Conservation (phyloP, 441 rosid genomes). For the Erodium trifolium region DNA sequence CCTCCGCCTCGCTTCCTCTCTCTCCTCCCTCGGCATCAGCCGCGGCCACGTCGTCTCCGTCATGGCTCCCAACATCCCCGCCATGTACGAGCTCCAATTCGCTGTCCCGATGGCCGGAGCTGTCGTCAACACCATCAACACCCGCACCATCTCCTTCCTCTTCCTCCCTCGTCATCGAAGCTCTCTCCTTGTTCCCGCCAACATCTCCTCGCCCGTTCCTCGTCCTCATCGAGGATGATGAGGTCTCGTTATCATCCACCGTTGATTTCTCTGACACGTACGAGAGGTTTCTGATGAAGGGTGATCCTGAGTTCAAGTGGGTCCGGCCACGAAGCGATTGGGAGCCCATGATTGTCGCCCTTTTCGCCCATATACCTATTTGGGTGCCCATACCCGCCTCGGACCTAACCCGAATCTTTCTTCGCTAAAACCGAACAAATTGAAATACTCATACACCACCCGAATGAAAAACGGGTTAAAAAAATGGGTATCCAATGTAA, state of each 20-base stretch:
- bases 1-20: slow-evolving; percentile 56
- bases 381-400: too few species aligned
- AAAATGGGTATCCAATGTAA: too few species aligned
- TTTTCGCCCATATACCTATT: too few species aligned
- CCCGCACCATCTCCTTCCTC: too few species aligned
- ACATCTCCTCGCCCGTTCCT: slow-evolving; percentile 28
- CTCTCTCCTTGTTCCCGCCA: slow-evolving; percentile 20
- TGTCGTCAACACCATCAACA: too few species aligned
- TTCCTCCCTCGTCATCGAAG: slow-evolving; percentile 31
- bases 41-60: slow-evolving; percentile 54
- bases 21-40: slow-evolving; percentile 35
- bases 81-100: slow-evolving; percentile 77
- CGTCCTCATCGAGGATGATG: slow-evolving; percentile 29
- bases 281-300: slow-evolving; percentile 34
- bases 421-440: too few species aligned
- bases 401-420: too few species aligned
- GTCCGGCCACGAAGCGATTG: slow-evolving; percentile 41
- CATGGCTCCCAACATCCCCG: slow-evolving; percentile 55
- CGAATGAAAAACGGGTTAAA: too few species aligned
- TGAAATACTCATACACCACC: too few species aligned
- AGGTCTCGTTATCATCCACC: slow-evolving; percentile 10
- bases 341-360: slow-evolving; percentile 42
- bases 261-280: slow-evolving; percentile 23
- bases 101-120: too few species aligned
- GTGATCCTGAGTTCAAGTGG: slow-evolving; percentile 44